phyloP scores from a whole-genome alignment of 352 stramenopile species.

The Globisporangium cystogenes region DNA sequence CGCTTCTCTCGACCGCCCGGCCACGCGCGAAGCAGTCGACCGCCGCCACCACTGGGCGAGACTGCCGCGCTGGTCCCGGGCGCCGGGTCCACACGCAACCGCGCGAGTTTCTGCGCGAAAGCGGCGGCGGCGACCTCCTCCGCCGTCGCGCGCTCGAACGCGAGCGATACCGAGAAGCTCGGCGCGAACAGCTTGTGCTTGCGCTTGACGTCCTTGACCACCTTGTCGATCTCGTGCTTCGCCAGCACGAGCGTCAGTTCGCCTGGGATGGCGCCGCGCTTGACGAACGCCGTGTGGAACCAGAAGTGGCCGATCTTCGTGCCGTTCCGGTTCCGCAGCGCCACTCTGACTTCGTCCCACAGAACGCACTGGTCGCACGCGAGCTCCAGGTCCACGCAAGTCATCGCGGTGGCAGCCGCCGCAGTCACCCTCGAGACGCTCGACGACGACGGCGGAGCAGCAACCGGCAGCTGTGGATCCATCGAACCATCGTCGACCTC shows the following conservation, averaged over 20 bases:
- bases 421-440: neutral
- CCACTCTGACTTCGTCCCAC: conserved; percentile 59
- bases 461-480: neutral
- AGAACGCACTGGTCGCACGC: conserved; percentile 37
- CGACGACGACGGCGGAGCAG: neutral
- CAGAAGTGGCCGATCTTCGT: conserved; percentile 57
- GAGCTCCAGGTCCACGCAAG: conserved; percentile 33
- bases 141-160: conserved; percentile 32
- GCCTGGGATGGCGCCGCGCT: neutral
- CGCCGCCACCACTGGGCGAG: conserved; percentile 3
- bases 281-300: conserved; percentile 74
- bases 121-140: conserved; percentile 17
- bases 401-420: neutral
- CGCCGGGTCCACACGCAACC: conserved; percentile 4
- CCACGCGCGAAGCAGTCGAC: conserved; percentile 7
- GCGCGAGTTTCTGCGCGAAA: conserved; percentile 5
- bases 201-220: conserved; percentile 62
- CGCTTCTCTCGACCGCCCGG: conserved; percentile 18
- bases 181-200: conserved; percentile 55
- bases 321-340: conserved; percentile 35
- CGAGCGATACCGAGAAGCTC: conserved; percentile 42
- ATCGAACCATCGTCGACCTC: conserved; percentile 3
- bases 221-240: conserved; percentile 71
- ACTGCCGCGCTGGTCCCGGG: no score
- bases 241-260: conserved; percentile 29